Evolutionary conservation across 768 basidiomycete species (phyloP).

Genomic region (Lepiota venenata): DNA sequence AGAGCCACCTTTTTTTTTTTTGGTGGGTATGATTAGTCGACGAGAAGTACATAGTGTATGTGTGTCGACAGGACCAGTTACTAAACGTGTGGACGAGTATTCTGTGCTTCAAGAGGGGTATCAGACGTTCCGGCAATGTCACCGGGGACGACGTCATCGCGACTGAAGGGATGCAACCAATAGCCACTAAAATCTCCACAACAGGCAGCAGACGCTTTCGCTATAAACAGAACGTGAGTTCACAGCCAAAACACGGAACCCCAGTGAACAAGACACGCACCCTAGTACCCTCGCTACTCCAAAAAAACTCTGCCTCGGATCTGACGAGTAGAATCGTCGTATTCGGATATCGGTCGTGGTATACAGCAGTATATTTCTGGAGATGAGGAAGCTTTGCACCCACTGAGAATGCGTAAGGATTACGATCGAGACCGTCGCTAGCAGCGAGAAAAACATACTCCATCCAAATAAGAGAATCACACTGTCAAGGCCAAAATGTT

Average conservation of each 20-base stretch:
- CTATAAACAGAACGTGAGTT: constrained; percentile 13
- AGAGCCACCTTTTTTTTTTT: constrained; percentile 44
- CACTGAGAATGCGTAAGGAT: constrained; percentile 25
- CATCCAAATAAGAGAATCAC: constrained; percentile 43
- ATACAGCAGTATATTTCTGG: constrained; percentile 39
- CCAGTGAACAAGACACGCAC: constrained; percentile 27
- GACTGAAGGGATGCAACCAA: constrained; percentile 28
- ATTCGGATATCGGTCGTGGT: constrained; percentile 38
- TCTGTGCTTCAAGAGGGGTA: constrained; percentile 20
- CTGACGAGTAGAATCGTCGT: constrained; percentile 39
- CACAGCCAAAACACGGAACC: not conserved
- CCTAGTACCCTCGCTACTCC: constrained; percentile 23
- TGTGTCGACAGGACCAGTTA: constrained; percentile 32
- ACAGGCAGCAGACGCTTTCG: constrained; percentile 30
- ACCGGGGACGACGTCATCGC: not conserved
- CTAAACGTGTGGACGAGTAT: constrained; percentile 46
- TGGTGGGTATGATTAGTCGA: too few relatives aligned
- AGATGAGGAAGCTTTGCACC: constrained; percentile 44
- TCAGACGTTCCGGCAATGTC: constrained; percentile 7
- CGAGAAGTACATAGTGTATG: not conserved
- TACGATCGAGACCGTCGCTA: too few relatives aligned
- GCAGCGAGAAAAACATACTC: constrained; percentile 43
- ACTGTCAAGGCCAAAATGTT: too few relatives aligned
- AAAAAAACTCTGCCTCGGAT: constrained; percentile 34
- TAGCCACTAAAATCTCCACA: constrained; percentile 30